Evolutionary conservation across 177 flowering plant species (phyloP).

Genomic region (Viscum album): DNA sequence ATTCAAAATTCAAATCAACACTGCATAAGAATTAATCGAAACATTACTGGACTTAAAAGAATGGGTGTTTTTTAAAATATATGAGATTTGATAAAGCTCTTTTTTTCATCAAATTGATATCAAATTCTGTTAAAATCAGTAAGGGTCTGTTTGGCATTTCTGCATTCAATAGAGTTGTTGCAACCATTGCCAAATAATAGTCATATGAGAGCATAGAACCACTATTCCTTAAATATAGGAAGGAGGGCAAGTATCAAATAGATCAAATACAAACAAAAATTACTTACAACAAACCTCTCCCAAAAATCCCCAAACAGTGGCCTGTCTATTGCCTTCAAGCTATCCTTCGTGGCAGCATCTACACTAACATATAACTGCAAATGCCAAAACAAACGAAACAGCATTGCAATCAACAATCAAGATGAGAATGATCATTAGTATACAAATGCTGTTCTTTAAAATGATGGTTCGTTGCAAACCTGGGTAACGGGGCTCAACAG

Average conservation of each 20-base stretch:
- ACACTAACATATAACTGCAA: slow-evolving; percentile 94
- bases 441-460: not conserved
- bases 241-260: not conserved
- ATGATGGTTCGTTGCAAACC: slow-evolving; percentile 26
- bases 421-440: not conserved
- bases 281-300: slow-evolving; percentile 86
- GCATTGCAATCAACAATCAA: not conserved
- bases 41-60: no score
- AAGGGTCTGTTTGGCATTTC: not conserved
- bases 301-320: slow-evolving; percentile 97
- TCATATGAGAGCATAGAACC: not conserved
- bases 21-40: no score
- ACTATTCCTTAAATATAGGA: not conserved
- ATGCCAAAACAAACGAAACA: slow-evolving; percentile 14
- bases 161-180: not conserved
- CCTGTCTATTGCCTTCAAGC: slow-evolving; percentile 92
- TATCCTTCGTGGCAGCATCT: slow-evolving; percentile 97
- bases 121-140: not conserved
- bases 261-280: not conserved
- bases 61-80: no score
- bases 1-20: no score
- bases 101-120: not conserved
- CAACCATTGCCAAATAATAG: no score
- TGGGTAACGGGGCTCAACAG: slow-evolving; percentile 76
- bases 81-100: no score